These are phyloP conservation scores for Diplodia seriata DNA, from an alignment of 2,329 filamentous ascomycete species.

Conservation along the genomic window DNA sequence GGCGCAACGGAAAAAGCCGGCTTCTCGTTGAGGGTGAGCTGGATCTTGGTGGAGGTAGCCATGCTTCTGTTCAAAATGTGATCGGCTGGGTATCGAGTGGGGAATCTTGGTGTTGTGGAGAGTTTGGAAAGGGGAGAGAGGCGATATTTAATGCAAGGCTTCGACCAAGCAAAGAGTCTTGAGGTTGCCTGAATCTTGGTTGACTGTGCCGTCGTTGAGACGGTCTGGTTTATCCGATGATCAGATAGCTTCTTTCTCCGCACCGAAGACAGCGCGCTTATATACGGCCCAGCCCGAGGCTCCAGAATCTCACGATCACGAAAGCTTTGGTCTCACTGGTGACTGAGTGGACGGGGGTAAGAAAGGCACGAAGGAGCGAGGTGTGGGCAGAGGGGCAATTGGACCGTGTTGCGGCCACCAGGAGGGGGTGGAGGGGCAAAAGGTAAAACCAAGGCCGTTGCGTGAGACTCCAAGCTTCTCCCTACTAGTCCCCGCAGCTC, in stretches of 20 bases:
- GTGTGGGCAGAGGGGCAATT: neutral
- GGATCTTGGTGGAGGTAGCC: slow-evolving; percentile 43
- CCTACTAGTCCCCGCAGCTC: neutral
- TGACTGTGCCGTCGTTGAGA: neutral
- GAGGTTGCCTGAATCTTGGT: neutral
- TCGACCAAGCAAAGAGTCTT: neutral
- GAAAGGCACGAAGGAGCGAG: slow-evolving; percentile 6
- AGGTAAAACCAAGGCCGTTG: neutral
- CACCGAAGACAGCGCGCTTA: neutral
- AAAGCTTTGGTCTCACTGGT: neutral
- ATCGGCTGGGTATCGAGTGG: neutral
- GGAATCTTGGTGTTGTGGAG: neutral
- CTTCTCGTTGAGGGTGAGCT: slow-evolving; percentile 39
- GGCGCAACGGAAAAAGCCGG: slow-evolving; percentile 56
- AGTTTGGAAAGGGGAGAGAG: neutral
- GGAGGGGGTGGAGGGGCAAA: neutral
- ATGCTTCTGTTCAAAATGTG: slow-evolving; percentile 36
- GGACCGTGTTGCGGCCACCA: neutral
- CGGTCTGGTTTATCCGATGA: neutral
- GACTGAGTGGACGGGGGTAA: neutral
- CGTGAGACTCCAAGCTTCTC: neutral
- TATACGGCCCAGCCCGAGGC: neutral
- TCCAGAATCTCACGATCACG: slow-evolving; percentile 4
- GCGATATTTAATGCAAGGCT: neutral
- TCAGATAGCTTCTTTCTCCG: neutral